Percentiles rank a stretch among this genome's conserved stretches.
Evolutionary conservation across 768 basidiomycete genomes (phyloP).

Genomic region (Boletus vermiculosoides): DNA sequence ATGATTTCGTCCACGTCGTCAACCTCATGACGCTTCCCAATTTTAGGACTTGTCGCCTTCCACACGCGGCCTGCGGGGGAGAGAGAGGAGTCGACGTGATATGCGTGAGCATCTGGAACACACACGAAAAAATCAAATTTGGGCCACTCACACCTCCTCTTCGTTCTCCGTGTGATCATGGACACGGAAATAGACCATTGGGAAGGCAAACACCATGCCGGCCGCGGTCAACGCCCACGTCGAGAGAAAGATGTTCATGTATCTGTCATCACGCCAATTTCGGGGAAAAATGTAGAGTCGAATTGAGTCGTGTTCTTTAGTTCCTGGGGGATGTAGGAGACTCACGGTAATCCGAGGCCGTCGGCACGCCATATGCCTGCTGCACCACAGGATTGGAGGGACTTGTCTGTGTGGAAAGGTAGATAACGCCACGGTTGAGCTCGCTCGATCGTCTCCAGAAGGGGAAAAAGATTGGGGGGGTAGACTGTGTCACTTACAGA

Average conservation of each 20-base stretch:
- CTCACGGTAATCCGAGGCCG: constrained; percentile 60
- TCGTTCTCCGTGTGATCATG: constrained; percentile 51
- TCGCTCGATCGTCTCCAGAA: neutral
- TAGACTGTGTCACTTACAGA: constrained; percentile 53
- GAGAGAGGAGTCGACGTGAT: neutral
- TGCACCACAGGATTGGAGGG: constrained; percentile 71
- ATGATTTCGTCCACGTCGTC: neutral
- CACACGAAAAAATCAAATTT: neutral
- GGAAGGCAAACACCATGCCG: constrained; percentile 64
- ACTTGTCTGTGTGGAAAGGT: constrained; percentile 49
- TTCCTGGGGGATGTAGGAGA: constrained; percentile 3
- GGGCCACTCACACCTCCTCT: constrained; percentile 50
- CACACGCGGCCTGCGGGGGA: neutral
- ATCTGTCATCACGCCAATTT: constrained; percentile 29
- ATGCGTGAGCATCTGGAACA: neutral
- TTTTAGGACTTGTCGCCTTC: neutral
- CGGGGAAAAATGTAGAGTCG: neutral
- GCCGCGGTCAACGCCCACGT: constrained; percentile 68
- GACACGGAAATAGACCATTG: constrained; percentile 73
- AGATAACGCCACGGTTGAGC: neutral
- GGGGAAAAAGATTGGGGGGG: too few relatives aligned
- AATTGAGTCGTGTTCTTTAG: neutral
- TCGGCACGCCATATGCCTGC: constrained; percentile 75
- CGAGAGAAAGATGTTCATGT: constrained; percentile 72
- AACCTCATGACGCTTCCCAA: neutral